A percentile compares a stretch with the other conserved stretches of the same genome.
Conservation (phyloP, 257 asterid species). For the Nicotiana otophora region DNA sequence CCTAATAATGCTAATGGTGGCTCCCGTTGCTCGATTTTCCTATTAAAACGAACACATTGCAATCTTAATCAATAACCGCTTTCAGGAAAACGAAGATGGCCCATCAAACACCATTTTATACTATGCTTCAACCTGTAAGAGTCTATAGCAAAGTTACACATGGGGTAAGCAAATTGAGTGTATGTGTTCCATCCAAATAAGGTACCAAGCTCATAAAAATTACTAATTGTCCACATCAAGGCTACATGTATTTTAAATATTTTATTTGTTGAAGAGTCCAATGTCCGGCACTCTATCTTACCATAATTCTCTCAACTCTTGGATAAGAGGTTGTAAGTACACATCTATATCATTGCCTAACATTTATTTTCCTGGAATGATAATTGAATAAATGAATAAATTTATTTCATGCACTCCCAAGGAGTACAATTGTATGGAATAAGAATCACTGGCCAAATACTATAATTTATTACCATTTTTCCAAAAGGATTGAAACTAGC, state of each 20-base stretch:
- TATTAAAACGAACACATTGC: not conserved
- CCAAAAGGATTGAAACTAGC: too few species aligned
- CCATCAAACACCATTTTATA: not conserved
- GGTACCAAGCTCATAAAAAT: not conserved
- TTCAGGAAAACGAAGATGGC: not conserved
- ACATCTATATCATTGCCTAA: too few species aligned
- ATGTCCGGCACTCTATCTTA: too few species aligned
- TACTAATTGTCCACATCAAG: not conserved
- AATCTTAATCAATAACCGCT: not conserved
- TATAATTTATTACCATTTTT: too few species aligned
- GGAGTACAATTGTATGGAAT: too few species aligned
- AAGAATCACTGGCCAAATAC: too few species aligned
- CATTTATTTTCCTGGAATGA: too few species aligned
- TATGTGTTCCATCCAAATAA: not conserved
- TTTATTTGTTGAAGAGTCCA: too few species aligned
- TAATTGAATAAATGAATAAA: too few species aligned
- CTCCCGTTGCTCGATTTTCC: not conserved
- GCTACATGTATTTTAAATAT: not conserved
- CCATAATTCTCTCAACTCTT: too few species aligned
- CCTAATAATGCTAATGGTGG: not conserved
- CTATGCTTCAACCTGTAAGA: not conserved
- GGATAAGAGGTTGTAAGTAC: too few species aligned
- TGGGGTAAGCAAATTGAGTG: not conserved
- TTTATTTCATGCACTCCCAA: too few species aligned
- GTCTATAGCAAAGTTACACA: not conserved